These are phyloP conservation scores for Leucosporidium yakuticum DNA, from an alignment of 768 basidiomycete genomes.

Conservation along the genomic window DNA sequence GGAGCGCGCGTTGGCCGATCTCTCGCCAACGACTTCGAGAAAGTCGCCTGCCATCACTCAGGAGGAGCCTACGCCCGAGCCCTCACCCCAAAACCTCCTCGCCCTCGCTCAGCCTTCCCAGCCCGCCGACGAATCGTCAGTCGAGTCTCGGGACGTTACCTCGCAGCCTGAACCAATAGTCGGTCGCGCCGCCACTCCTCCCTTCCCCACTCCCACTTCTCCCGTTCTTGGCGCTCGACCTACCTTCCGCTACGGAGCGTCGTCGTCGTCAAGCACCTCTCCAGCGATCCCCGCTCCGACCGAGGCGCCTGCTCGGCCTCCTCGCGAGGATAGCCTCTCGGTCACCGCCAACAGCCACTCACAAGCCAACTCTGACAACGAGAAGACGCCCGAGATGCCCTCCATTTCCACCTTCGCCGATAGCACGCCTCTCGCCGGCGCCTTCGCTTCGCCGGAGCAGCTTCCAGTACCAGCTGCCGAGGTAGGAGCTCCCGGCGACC, in stretches of 20 bases:
- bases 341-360: not conserved
- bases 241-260: constrained; percentile 8
- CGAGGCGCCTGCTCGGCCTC: not conserved
- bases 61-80: not conserved
- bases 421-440: not conserved
- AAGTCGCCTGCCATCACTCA: not conserved
- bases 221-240: constrained; percentile 3
- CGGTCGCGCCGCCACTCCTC: not conserved
- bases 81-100: constrained; percentile 5
- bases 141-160: not conserved
- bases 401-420: not conserved
- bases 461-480: not conserved
- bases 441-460: not conserved
- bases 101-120: not conserved
- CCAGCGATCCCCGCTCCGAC: not conserved
- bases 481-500: not conserved
- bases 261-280: not conserved
- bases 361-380: not conserved
- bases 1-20: constrained; percentile 37
- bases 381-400: not conserved
- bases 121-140: not conserved
- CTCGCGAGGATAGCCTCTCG: not conserved
- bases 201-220: not conserved
- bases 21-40: constrained; percentile 26
- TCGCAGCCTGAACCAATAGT: no score